Conservation (phyloP, 768 basidiomycete species). For the Auriscalpium microsporum region DNA sequence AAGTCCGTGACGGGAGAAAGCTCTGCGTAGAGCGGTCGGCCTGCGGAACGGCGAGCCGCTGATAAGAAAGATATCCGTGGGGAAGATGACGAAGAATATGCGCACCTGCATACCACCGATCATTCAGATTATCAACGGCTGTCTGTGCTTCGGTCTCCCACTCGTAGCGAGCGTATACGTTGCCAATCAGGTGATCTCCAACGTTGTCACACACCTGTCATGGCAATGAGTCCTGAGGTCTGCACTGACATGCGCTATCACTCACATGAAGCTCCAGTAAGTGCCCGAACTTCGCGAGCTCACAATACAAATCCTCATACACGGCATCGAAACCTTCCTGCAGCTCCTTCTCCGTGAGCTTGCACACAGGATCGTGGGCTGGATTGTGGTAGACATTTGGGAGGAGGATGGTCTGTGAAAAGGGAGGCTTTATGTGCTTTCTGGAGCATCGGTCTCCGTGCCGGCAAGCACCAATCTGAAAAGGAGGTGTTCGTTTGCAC, state of each 20-base stretch:
- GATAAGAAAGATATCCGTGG: neutral
- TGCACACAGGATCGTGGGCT: constrained; percentile 85
- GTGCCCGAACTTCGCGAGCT: constrained; percentile 91
- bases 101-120: constrained; percentile 96
- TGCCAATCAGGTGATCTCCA: constrained; percentile 96
- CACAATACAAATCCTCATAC: constrained; percentile 94
- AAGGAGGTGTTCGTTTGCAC: constrained; percentile 8
- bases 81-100: constrained; percentile 10
- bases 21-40: constrained; percentile 93
- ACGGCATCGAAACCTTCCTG: constrained; percentile 90
- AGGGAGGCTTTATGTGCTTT: constrained; percentile 96
- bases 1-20: constrained; percentile 98
- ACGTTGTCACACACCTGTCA: constrained; percentile 92
- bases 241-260: constrained; percentile 9
- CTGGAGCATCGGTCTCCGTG: constrained; percentile 98
- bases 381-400: constrained; percentile 99
- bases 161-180: constrained; percentile 96
- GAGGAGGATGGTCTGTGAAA: constrained; percentile 92
- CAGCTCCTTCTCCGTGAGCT: constrained; percentile 77
- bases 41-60: constrained; percentile 29
- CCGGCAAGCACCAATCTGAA: constrained; percentile 92
- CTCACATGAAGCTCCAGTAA: constrained; percentile 89
- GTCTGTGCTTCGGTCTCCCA: constrained; percentile 97
- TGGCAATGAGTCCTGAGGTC: neutral
- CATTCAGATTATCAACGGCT: constrained; percentile 88